Conservation (phyloP, 2,329 filamentous ascomycete genomes). For the Massarina eburnea region DNA sequence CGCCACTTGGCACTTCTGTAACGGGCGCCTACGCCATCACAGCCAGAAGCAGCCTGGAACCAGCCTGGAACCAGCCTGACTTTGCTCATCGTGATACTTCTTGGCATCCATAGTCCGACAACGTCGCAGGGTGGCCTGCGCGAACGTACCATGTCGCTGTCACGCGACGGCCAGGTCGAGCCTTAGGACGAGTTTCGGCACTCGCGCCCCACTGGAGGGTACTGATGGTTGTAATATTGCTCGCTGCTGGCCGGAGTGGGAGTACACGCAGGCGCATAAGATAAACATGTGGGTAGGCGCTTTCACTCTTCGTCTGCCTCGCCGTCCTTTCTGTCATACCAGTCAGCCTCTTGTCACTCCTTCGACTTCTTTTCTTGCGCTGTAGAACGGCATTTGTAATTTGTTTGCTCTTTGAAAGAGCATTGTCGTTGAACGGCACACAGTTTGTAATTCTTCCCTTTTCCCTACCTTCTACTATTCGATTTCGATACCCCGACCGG, state of each 20-base stretch:
- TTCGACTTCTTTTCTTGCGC: slow-evolving; percentile 16
- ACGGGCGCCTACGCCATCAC: slow-evolving; percentile 19
- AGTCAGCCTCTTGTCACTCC: slow-evolving; percentile 16
- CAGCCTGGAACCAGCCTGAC: slow-evolving; percentile 17
- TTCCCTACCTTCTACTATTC: not conserved
- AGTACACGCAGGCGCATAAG: not conserved
- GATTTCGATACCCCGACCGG: not conserved
- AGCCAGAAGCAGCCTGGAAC: slow-evolving; percentile 9
- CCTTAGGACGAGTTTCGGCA: slow-evolving; percentile 1
- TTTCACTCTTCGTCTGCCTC: slow-evolving; percentile 1
- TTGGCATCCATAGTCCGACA: slow-evolving; percentile 17
- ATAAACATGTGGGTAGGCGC: slow-evolving; percentile 1
- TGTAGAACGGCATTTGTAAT: slow-evolving; percentile 27
- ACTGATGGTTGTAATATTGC: no score
- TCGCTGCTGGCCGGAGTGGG: no score
- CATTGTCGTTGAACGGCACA: slow-evolving; percentile 29
- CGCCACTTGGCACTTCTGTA: slow-evolving; percentile 23
- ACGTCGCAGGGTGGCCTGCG: not conserved
- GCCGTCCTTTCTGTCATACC: slow-evolving; percentile 3
- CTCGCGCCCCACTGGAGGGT: not conserved
- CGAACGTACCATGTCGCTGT: not conserved
- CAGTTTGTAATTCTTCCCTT: not conserved
- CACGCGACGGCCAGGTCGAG: not conserved
- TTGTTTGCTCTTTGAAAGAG: slow-evolving; percentile 8
- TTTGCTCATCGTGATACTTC: slow-evolving; percentile 17